These are phyloP conservation scores for Nakaseomyces uthaithaninus DNA, from an alignment of 1,139 yeast species.

Conservation along the genomic window DNA sequence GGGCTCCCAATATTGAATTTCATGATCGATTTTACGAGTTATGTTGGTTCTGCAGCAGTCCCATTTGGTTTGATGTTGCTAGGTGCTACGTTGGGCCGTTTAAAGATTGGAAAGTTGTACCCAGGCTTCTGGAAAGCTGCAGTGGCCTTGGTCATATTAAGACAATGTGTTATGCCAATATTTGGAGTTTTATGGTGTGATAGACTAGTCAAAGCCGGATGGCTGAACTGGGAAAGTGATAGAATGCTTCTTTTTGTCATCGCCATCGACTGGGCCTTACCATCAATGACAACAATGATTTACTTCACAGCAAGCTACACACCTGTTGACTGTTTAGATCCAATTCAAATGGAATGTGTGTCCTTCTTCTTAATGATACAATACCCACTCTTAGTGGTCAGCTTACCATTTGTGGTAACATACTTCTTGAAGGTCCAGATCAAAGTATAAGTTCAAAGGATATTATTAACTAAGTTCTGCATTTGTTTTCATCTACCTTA, in stretches of 20 bases:
- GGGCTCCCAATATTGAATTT: conserved; percentile 74
- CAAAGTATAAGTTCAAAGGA: conserved; percentile 7
- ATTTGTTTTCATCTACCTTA: background rate
- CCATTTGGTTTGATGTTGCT: conserved; percentile 74
- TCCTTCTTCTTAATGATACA: conserved; percentile 57
- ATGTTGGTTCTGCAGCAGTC: conserved; percentile 81
- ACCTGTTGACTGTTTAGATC: conserved; percentile 49
- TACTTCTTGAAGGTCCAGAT: conserved; percentile 40
- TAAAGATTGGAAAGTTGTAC: conserved; percentile 52
- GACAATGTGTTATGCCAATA: conserved; percentile 50
- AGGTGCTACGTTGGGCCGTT: conserved; percentile 80
- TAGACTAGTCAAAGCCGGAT: conserved; percentile 39
- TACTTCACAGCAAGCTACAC: conserved; percentile 72
- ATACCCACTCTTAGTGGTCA: conserved; percentile 48
- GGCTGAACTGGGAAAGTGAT: conserved; percentile 45
- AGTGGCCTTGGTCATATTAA: conserved; percentile 37
- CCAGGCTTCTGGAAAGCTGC: conserved; percentile 65
- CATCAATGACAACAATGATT: conserved; percentile 65
- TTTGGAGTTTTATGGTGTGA: conserved; percentile 53
- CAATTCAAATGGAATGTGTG: conserved; percentile 66
- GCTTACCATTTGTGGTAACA: conserved; percentile 60
- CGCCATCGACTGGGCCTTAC: conserved; percentile 56
- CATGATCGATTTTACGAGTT: conserved; percentile 67
- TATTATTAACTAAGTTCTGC: background rate
- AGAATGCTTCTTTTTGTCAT: conserved; percentile 57